Evolutionary conservation across 257 asterid genomes (phyloP), one percentile per base, ranked within the genome.

Genomic region (Nicotiana benthamiana): DNA sequence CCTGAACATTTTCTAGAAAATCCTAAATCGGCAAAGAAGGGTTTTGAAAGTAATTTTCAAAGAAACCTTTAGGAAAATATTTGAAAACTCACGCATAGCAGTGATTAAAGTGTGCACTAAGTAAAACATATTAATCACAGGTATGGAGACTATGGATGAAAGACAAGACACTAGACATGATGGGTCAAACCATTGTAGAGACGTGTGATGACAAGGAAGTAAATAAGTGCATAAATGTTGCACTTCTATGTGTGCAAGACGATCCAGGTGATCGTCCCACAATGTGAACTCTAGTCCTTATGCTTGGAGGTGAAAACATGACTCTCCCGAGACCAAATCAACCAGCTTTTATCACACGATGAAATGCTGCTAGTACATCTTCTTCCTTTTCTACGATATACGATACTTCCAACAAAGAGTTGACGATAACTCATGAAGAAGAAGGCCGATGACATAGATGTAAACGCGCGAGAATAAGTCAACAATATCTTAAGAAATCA

Each of bases 111-210:
- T 9, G 11, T 30, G n/a, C 16, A 18, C 4, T 43, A 20, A 43
- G 32, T 74, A 9, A 17, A 36, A n/a, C n/a, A 6, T 24, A 40
- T 18, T 20, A 54, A 12, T 59, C n/a, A 56, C 36, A 86, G 85
- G 87, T 75, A 13, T 86, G 89, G 87, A 83, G 53, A 62, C 79
- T 86, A 9, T 82, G 89, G 89, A 43, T 79, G 46, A 83, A 75
- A 79, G 67, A 66, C 51, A 86, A 62, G 56, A 75, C 84, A 17
- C 0, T 86, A 28, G 81, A 83, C 30, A 11, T 83, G 4, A 30
- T 86, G 1, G 86, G 83, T 62, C 67, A 28, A 22, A 76, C 54
- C 11, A 34, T 66, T 3, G 15, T 79, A 18, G 62, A 75, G 11
- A 59, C 83, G 2, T 64, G 68, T 24, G 28, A 75, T 16, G 46